Conservation (phyloP, 805 yeast genomes). For the Schizosaccharomyces lindneri region DNA sequence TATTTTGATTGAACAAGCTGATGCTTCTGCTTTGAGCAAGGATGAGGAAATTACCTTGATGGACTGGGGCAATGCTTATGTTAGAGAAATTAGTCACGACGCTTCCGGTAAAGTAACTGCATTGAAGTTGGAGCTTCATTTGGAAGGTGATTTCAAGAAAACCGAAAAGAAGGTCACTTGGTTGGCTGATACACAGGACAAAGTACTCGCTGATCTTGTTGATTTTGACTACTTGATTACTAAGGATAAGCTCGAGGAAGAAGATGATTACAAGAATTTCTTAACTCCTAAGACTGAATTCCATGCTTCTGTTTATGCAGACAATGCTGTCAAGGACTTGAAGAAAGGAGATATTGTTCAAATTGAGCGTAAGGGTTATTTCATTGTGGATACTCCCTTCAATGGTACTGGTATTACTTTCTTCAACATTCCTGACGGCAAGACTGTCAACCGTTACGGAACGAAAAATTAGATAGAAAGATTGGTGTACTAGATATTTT, state of each 20-base stretch:
- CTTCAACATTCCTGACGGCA: slow-evolving; percentile 92
- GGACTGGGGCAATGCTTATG: slow-evolving; percentile 95
- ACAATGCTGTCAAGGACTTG: slow-evolving; percentile 47
- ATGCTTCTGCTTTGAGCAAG: slow-evolving; percentile 45
- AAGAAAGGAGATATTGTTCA: slow-evolving; percentile 74
- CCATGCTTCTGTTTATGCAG: slow-evolving; percentile 54
- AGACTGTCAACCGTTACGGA: slow-evolving; percentile 51
- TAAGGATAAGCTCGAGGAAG: slow-evolving; percentile 85
- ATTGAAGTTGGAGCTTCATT: slow-evolving; percentile 53
- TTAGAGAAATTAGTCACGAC: slow-evolving; percentile 42
- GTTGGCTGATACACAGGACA: slow-evolving; percentile 65
- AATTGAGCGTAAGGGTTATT: slow-evolving; percentile 94
- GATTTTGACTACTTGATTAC: slow-evolving; percentile 88
- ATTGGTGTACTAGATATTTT: background rate
- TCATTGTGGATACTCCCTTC: slow-evolving; percentile 39
- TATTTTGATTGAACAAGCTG: slow-evolving; percentile 64
- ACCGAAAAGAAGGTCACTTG: slow-evolving; percentile 86
- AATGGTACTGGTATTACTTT: slow-evolving; percentile 46
- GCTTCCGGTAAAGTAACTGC: slow-evolving; percentile 27
- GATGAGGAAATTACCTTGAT: slow-evolving; percentile 89
- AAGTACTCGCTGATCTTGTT: slow-evolving; percentile 48
- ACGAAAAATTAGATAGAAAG: slow-evolving; percentile 24
- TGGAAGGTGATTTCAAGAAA: slow-evolving; percentile 92
- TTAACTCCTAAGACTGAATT: slow-evolving; percentile 71
- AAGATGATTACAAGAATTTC: slow-evolving; percentile 79